Conservation (phyloP, 164 flowering plant genomes). For the Hamamelis virginiana region DNA sequence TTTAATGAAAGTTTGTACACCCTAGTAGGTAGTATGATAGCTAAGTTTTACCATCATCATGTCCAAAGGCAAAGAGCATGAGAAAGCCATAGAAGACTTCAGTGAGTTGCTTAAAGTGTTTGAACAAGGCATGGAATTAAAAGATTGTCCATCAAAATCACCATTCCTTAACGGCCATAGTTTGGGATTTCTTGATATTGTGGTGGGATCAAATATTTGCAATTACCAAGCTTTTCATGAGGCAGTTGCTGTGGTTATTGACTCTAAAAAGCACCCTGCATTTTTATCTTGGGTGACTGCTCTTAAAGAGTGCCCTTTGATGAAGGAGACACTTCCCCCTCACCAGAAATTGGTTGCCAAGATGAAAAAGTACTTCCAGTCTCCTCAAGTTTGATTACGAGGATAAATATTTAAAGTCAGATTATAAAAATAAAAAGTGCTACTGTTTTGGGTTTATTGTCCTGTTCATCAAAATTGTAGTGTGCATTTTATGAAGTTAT, state of each 20-base stretch:
- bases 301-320: slow-evolving; percentile 13
- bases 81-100: slow-evolving; percentile 16
- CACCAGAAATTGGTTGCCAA: slow-evolving; percentile 16
- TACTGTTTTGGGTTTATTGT: no score
- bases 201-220: slow-evolving; percentile 14
- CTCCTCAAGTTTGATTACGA: background rate
- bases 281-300: slow-evolving; percentile 14
- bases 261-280: slow-evolving; percentile 7
- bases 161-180: background rate
- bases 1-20: no score
- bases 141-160: background rate
- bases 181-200: slow-evolving; percentile 13
- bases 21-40: no score
- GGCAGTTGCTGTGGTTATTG: background rate
- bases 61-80: slow-evolving; percentile 18
- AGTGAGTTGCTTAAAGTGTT: slow-evolving; percentile 9
- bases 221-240: slow-evolving; percentile 10
- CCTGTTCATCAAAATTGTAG: no score
- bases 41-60: slow-evolving; percentile 3
- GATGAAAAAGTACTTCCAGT: background rate
- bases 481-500: no score
- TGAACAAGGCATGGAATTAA: slow-evolving; percentile 25
- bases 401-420: no score
- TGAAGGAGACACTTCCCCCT: slow-evolving; percentile 22
- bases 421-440: no score